Evolutionary conservation across 179 eudicot species (phyloP), one percentile per base, ranked within the genome.

Genomic region (Spinacia oleracea): DNA sequence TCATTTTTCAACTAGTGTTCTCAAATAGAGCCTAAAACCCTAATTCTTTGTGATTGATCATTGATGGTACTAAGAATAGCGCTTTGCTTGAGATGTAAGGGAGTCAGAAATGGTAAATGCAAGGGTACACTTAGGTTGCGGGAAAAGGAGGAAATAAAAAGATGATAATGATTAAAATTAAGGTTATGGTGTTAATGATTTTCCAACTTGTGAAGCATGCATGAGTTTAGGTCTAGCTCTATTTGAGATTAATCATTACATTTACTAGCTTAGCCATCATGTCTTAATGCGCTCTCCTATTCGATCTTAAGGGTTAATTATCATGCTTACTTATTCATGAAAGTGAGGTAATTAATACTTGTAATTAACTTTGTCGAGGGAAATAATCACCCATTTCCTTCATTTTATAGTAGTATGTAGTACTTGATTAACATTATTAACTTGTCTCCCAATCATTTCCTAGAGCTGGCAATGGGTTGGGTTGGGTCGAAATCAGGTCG

Each of bases 71-170:
- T 48, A 9, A 48, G 4, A 48, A 2, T 48, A 48, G 53, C 15
- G 40, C 72, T 71, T 81, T 81, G 75, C 83, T 76, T 81, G 27
- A 76, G 43, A 70, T 48, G 32, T 35, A 81, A 81, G 83, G 70
- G 83, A 80, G 35, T 70, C 9, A 18, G 53, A 60, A 23, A 55
- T 31, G 38, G 23, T 20, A 34, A 11, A n/a, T 35, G 14, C 51
- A 20, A 46, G n/a, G n/a, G 21, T 65, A 55, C 72, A 46, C 46
- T 76, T 76, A 34, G 62, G 80, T 51, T 77, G 51, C 72, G 73
- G 25, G 23, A 43, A 43, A 27, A 63, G 31, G 43, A 75, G 4
- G 78, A 60, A 42, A 55, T 38, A 1, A 35, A 55, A 9, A 29
- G 5, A n/a, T 59, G 12, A 8, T 74, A 60, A 60, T 60, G 35